Evolutionary conservation across 306 rosid species (phyloP).

Genomic region (Astragalus glycyphyllos): DNA sequence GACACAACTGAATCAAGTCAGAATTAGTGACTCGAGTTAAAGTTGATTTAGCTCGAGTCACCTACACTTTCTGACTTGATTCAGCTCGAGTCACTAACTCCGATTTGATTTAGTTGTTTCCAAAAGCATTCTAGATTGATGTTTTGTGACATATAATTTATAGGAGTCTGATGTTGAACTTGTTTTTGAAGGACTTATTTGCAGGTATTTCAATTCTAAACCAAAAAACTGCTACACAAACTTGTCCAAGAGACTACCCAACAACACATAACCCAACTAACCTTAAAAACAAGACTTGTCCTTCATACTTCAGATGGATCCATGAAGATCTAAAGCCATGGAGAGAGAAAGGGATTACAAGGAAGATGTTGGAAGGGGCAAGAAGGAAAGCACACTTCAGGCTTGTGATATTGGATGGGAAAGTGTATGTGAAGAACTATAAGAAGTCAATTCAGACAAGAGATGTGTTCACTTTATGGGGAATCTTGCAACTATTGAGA

Average conservation of each 20-base stretch:
- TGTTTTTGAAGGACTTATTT: conserved; percentile 9
- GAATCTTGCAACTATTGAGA: conserved; percentile 72
- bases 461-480: conserved; percentile 81
- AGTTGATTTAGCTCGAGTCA: no score
- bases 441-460: conserved; percentile 67
- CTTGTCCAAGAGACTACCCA: conserved; percentile 51
- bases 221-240: neutral
- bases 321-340: conserved; percentile 82
- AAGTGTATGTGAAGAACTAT: conserved; percentile 65
- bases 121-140: neutral
- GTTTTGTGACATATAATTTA: neutral
- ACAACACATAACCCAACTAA: conserved; percentile 41
- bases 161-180: neutral
- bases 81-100: no score
- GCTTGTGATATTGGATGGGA: conserved; percentile 65
- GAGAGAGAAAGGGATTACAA: conserved; percentile 68
- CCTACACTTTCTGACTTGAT: no score
- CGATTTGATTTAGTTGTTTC: no score
- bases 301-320: conserved; percentile 78
- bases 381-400: conserved; percentile 62
- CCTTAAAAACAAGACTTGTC: conserved; percentile 49
- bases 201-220: conserved; percentile 13
- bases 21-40: no score
- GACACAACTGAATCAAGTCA: neutral
- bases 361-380: conserved; percentile 66